Evolutionary conservation across 225 moss, liverwort and hornwort species (phyloP).

Genomic region (Sphagnum contortum): DNA sequence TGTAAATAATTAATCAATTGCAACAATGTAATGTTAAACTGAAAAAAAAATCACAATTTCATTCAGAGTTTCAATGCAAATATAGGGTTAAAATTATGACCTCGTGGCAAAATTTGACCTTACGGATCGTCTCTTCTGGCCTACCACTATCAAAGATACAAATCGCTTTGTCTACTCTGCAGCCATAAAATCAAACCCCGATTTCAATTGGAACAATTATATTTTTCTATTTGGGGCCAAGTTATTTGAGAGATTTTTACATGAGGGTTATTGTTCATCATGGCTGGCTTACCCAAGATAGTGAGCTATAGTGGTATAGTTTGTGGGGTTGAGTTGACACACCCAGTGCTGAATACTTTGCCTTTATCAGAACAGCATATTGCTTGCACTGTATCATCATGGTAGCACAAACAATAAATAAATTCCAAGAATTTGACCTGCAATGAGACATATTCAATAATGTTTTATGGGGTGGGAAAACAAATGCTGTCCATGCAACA

Average conservation of each 20-base stretch:
- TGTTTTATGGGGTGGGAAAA: no score
- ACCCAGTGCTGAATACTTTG: constrained; percentile 68
- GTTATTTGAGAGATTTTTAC: neutral
- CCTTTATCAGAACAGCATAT: constrained; percentile 62
- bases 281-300: no score
- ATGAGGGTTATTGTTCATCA: neutral
- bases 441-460: neutral
- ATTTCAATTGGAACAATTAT: neutral
- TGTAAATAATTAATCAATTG: no score
- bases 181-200: neutral
- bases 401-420: constrained; percentile 47
- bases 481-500: no score
- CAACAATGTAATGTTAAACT: no score
- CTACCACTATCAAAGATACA: constrained; percentile 71
- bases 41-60: no score
- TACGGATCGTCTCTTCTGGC: constrained; percentile 49
- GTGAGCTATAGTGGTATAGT: no score
- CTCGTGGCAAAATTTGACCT: constrained; percentile 45
- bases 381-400: constrained; percentile 46
- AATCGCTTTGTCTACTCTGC: constrained; percentile 57
- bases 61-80: no score
- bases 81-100: constrained; percentile 4
- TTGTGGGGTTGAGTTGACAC: constrained; percentile 3
- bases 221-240: no score
- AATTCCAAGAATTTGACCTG: constrained; percentile 68